Evolutionary conservation across 768 basidiomycete species (phyloP).

Genomic region (Dentipellis sp.): DNA sequence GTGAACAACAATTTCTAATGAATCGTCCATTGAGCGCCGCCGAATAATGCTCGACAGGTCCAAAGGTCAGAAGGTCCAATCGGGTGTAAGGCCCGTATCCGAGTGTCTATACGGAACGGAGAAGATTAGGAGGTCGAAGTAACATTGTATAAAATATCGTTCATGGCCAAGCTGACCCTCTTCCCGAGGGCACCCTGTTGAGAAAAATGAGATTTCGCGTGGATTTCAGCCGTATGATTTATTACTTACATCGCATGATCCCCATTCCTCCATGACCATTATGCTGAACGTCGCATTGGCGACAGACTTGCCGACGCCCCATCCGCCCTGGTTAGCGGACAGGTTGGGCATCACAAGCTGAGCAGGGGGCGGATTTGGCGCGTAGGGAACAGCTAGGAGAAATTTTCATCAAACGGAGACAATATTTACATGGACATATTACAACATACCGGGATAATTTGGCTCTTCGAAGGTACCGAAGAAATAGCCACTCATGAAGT

Average conservation of each 20-base stretch:
- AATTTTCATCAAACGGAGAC: not conserved
- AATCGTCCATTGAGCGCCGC: no score
- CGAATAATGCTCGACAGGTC: no score
- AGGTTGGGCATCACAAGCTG: conserved; percentile 39
- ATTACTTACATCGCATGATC: conserved; percentile 23
- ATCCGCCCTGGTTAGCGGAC: conserved; percentile 29
- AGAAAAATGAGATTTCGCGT: not conserved
- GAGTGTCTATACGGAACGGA: no score
- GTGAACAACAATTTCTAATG: no score
- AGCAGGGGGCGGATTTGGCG: conserved; percentile 28
- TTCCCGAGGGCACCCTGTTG: conserved; percentile 15
- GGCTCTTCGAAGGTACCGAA: conserved; percentile 34
- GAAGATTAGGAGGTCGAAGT: not conserved
- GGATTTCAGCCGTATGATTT: not conserved
- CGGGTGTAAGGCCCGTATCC: no score
- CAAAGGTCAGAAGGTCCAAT: no score
- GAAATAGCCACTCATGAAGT: conserved; percentile 30
- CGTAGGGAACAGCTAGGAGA: conserved; percentile 29
- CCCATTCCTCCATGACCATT: conserved; percentile 35
- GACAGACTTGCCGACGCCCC: conserved; percentile 24
- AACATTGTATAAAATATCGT: conserved; percentile 19
- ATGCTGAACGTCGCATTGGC: conserved; percentile 27
- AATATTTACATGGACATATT: not conserved
- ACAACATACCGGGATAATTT: conserved; percentile 32
- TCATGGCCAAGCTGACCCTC: conserved; percentile 14